Percentiles rank a stretch among this genome's conserved stretches.
Conservation (phyloP, 1,139 yeast species). For the Sugiyamaella castrensis region DNA sequence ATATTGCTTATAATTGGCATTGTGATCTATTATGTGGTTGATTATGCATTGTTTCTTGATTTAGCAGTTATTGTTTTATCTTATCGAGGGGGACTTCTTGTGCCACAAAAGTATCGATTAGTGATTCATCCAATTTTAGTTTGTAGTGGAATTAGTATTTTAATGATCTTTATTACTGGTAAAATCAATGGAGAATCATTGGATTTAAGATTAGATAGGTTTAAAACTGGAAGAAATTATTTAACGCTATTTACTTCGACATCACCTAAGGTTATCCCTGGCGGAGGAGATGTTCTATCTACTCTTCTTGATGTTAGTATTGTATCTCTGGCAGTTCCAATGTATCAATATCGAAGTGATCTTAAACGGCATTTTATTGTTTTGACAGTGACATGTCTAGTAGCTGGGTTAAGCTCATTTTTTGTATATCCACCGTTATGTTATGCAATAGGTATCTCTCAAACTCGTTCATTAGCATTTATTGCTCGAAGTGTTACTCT, state of each 20-base stretch:
- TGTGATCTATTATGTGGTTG: conserved; percentile 42
- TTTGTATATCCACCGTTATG: conserved; percentile 69
- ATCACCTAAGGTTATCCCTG: conserved; percentile 51
- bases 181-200: conserved; percentile 44
- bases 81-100: conserved; percentile 50
- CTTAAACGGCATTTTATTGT: conserved; percentile 56
- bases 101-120: conserved; percentile 49
- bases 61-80: conserved; percentile 56
- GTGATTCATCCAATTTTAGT: conserved; percentile 69
- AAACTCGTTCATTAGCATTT: conserved; percentile 64
- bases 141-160: conserved; percentile 58
- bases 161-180: conserved; percentile 60
- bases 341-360: conserved; percentile 71
- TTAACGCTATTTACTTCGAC: conserved; percentile 48
- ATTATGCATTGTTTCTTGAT: conserved; percentile 61
- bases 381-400: conserved; percentile 58
- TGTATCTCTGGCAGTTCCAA: conserved; percentile 71
- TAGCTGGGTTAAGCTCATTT: conserved; percentile 56
- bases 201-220: conserved; percentile 51
- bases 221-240: conserved; percentile 69
- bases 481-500: conserved; percentile 80
- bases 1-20: conserved; percentile 51
- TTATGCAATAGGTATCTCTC: conserved; percentile 58
- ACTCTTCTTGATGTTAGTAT: conserved; percentile 74
- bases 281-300: conserved; percentile 73